phyloP scores from a whole-genome alignment of 495 filamentous ascomycete genomes.

The Choiromyces venosus region DNA sequence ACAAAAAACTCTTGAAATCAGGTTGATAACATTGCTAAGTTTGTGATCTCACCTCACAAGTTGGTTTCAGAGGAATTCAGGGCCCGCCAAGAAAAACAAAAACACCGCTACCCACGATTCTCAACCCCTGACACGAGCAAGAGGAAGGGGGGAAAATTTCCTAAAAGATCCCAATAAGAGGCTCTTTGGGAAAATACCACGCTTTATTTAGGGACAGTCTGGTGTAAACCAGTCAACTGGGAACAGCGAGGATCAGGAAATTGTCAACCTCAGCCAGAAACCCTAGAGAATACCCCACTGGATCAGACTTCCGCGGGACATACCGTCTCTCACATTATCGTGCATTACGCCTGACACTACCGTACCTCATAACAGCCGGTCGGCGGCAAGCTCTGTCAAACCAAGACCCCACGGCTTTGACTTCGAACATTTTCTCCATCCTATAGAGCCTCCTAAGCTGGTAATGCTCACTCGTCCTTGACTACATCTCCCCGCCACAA shows the following conservation, averaged over 20 bases:
- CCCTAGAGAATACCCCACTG: not conserved
- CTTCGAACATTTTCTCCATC: not conserved
- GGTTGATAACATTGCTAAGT: not conserved
- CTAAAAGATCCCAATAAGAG: not conserved
- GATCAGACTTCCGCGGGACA: not conserved
- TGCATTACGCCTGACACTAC: not conserved
- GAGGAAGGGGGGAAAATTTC: not conserved
- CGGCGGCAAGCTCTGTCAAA: not conserved
- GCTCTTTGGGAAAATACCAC: not conserved
- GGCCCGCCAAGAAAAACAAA: not conserved
- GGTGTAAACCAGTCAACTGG: not conserved
- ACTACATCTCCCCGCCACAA: not conserved
- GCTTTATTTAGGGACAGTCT: not conserved
- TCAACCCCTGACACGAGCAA: not conserved
- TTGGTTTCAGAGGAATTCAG: not conserved
- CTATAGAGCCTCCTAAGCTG: not conserved
- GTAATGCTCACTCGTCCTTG: not conserved
- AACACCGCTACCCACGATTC: not conserved
- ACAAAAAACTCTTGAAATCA: not conserved
- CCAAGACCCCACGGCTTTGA: not conserved
- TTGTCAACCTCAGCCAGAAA: not conserved
- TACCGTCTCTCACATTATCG: not conserved
- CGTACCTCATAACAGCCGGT: not conserved
- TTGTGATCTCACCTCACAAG: not conserved
- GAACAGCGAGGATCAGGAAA: not conserved